Base-by-base conservation (phyloP, 257 asterid genomes). In the Schizonepeta tenuifolia region DNA sequence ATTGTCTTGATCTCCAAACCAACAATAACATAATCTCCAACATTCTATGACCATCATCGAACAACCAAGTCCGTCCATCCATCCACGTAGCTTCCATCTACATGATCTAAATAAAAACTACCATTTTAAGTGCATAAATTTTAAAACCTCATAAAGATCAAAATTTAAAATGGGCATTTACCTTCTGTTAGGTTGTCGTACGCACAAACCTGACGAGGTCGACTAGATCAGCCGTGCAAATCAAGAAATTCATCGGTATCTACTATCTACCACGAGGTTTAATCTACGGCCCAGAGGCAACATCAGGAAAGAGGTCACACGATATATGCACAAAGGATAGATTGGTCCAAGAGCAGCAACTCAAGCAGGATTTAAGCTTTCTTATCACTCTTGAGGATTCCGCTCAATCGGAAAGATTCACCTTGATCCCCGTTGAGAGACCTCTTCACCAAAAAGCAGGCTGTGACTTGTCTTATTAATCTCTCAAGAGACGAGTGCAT, bases 401-500 rank as follows among this genome's bases (percentile, higher is more conserved):
- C 77, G 74, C 83, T 83, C 74, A 94, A 81, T 40, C 82, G 82
- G 85, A 94, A 91, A 73, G 85, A 87, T 82, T 94, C 99, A 12
- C 98, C 98, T 18, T 90, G 90, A 79, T 85, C 95, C 13, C 93
- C 96, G 51, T 85, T 88, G 70, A 90, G 79, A 20, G 87, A 71
- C 78, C 97, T 81, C 76, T 78, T 94, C 88, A 85, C 97, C 74
- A 87, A 71, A 79, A 83, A 84, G 89, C 96, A 89, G 36, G 96
- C 87, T 3, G 87, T 84, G 28, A 87, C 85, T 79, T 94, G 99
- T 75, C 91, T 85, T 56, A 94, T 83, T 46, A 94, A 79, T 76
- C 85, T 85, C 86, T 94, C 99, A 1, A 91, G 98, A 61, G 85
- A 59, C 0, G 98, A 91, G 78, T 84, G 92, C 81, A 77, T 76